phyloP scores from a whole-genome alignment of 2,329 filamentous ascomycete species.

The Helminthosporium solani region DNA sequence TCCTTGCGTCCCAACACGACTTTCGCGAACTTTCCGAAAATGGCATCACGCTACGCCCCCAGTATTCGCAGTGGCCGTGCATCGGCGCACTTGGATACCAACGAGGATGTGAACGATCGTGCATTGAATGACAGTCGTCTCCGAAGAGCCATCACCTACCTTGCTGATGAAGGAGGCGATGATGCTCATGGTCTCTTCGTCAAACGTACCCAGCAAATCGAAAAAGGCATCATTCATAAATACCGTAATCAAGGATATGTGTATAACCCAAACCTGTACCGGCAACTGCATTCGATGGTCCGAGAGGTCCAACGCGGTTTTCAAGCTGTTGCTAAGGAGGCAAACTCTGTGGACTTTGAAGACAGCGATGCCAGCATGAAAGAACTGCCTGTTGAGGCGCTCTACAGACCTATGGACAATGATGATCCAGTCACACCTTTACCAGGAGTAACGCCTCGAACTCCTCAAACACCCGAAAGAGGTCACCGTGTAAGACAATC shows the following conservation, averaged over 20 bases:
- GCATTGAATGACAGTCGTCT: constrained; percentile 24
- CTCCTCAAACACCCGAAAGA: too few species aligned
- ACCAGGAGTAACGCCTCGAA: too few species aligned
- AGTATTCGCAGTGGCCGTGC: not conserved
- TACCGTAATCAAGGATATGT: constrained; percentile 13
- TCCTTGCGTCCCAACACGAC: not conserved
- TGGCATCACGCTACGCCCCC: not conserved
- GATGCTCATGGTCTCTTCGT: constrained; percentile 22
- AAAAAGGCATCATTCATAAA: constrained; percentile 23
- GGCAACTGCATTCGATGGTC: constrained; percentile 20
- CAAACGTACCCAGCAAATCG: constrained; percentile 26
- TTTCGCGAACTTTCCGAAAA: not conserved
- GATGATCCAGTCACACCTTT: too few species aligned
- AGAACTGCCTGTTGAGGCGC: constrained; percentile 4
- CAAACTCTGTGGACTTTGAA: constrained; percentile 4
- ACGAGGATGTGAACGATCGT: not conserved
- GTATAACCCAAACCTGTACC: constrained; percentile 25
- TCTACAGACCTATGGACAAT: constrained; percentile 5
- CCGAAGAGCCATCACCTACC: constrained; percentile 29
- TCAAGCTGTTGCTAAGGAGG: constrained; percentile 9
- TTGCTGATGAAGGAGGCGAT: constrained; percentile 21
- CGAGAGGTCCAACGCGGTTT: constrained; percentile 18
- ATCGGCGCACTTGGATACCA: not conserved
- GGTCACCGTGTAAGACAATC: too few species aligned
- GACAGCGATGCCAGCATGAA: constrained; percentile 11